Percentiles rank a stretch among this genome's conserved stretches.
Evolutionary conservation across 768 basidiomycete species (phyloP).

Genomic region (Vishniacozyma victoriae): DNA sequence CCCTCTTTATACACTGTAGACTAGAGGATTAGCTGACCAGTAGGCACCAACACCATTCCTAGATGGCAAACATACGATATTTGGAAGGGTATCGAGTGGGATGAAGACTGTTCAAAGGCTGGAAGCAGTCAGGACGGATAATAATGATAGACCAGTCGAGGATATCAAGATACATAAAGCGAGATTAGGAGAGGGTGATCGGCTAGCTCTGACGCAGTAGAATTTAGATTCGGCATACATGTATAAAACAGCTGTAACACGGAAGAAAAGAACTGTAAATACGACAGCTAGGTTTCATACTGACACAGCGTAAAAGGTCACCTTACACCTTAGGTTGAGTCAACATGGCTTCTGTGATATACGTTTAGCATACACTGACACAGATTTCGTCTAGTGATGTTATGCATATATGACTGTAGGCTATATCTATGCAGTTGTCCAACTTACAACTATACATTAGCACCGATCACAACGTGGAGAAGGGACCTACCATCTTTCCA

Average conservation of each 20-base stretch:
- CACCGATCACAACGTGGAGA: background rate
- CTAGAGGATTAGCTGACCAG: slow-evolving; percentile 5
- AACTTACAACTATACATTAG: background rate
- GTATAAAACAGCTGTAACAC: too few species aligned
- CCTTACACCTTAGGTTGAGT: too few species aligned
- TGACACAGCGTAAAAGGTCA: too few species aligned
- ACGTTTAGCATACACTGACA: too few species aligned
- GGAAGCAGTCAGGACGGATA: slow-evolving; percentile 82
- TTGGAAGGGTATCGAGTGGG: slow-evolving; percentile 78
- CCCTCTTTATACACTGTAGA: slow-evolving; percentile 1
- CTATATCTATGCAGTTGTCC: background rate
- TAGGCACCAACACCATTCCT: slow-evolving; percentile 48
- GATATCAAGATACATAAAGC: slow-evolving; percentile 88
- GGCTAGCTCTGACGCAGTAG: too few species aligned
- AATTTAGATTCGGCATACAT: too few species aligned
- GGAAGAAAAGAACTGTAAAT: too few species aligned
- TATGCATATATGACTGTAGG: too few species aligned
- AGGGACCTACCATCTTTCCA: slow-evolving; percentile 41
- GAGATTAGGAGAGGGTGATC: slow-evolving; percentile 49
- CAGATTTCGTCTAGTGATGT: too few species aligned
- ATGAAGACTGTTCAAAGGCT: slow-evolving; percentile 89
- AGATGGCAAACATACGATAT: slow-evolving; percentile 51
- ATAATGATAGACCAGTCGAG: slow-evolving; percentile 72
- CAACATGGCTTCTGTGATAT: too few species aligned
- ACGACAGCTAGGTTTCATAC: too few species aligned